Evolutionary conservation across 441 rosid species (phyloP).

Genomic region (Mallotus japonicus): DNA sequence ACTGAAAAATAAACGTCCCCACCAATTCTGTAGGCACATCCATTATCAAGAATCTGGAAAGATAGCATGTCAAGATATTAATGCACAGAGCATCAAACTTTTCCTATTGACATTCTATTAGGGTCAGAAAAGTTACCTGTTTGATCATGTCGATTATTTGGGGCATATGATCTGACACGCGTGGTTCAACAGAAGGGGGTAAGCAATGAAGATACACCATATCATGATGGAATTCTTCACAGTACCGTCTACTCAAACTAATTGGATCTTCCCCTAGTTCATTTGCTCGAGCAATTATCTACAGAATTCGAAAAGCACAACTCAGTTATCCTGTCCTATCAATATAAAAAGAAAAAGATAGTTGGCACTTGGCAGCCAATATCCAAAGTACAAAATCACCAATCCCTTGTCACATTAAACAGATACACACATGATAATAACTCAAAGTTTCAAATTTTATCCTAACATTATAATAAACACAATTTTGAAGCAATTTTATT

Average conservation of each 20-base stretch:
- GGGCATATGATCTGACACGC: constrained; percentile 87
- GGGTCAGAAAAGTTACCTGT: constrained; percentile 44
- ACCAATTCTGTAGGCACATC: constrained; percentile 69
- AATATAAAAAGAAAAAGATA: constrained; percentile 26
- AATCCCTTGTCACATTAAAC: background rate
- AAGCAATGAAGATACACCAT: constrained; percentile 76
- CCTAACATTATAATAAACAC: no score
- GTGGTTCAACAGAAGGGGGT: constrained; percentile 75
- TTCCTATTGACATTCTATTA: background rate
- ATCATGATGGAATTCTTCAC: constrained; percentile 73
- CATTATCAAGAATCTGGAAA: constrained; percentile 79
- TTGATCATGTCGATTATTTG: constrained; percentile 82
- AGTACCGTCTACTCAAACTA: constrained; percentile 70
- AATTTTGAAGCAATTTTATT: no score
- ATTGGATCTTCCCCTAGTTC: constrained; percentile 85
- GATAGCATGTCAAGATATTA: constrained; percentile 14
- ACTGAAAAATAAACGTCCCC: constrained; percentile 85
- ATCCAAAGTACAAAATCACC: background rate
- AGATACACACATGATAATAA: no score
- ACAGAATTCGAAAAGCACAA: constrained; percentile 43
- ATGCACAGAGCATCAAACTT: no score
- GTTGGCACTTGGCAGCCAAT: constrained; percentile 35
- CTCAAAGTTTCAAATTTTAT: background rate
- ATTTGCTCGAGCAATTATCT: constrained; percentile 86
- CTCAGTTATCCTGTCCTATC: constrained; percentile 50